Evolutionary conservation across 148 eudicot genomes (phyloP).

Genomic region (Polygonum maritimum): DNA sequence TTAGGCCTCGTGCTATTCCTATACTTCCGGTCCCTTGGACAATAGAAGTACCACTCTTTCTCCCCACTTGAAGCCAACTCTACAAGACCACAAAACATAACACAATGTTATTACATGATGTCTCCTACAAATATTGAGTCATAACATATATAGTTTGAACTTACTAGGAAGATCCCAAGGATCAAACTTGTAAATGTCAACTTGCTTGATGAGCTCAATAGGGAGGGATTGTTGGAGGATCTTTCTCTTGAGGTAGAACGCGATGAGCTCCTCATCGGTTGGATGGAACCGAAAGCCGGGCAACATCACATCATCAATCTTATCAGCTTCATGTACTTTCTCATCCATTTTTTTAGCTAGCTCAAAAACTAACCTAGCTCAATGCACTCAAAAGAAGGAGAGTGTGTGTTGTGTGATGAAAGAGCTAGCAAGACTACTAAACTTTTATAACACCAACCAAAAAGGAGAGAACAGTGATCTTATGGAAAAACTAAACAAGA

Average conservation of each 20-base stretch:
- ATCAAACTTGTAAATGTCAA: constrained; percentile 59
- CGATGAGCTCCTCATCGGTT: constrained; percentile 65
- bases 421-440: not conserved
- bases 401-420: not conserved
- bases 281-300: constrained; percentile 78
- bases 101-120: not conserved
- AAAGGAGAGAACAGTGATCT: constrained; percentile 7
- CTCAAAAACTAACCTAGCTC: not conserved
- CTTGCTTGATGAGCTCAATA: constrained; percentile 62
- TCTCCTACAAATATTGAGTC: not conserved
- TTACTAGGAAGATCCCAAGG: constrained; percentile 85
- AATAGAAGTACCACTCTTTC: constrained; percentile 71
- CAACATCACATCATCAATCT: constrained; percentile 38
- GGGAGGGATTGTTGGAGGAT: constrained; percentile 40
- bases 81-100: constrained; percentile 10
- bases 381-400: constrained; percentile 17
- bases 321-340: constrained; percentile 20
- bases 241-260: constrained; percentile 50
- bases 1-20: constrained; percentile 62
- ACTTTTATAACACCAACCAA: constrained; percentile 12
- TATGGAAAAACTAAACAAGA: constrained; percentile 8
- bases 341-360: constrained; percentile 26
- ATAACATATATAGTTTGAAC: constrained; percentile 1
- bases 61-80: constrained; percentile 53
- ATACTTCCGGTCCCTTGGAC: constrained; percentile 69